phyloP scores from a whole-genome alignment of 108 stramenopile species.

The Nannochloropsis oceanica region DNA sequence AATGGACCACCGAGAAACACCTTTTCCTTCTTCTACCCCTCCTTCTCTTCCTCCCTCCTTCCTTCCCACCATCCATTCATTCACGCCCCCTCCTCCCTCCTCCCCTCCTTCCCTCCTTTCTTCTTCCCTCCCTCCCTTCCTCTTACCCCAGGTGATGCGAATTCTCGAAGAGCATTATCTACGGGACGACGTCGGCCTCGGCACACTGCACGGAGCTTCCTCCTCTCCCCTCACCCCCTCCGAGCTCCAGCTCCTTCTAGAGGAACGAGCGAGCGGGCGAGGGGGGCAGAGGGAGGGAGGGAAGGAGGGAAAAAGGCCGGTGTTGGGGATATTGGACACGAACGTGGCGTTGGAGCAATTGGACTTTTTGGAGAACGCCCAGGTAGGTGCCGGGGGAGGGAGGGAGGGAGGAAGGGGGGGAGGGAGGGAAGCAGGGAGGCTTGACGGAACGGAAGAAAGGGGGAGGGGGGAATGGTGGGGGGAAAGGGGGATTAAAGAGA shows the following conservation, averaged over 20 bases:
- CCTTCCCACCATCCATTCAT: neutral
- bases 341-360: conserved; percentile 48
- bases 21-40: neutral
- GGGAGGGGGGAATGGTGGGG: conserved; percentile 10
- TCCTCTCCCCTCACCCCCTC: neutral
- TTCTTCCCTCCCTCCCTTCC: neutral
- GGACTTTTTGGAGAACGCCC: conserved; percentile 40
- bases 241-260: neutral
- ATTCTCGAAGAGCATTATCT: conserved; percentile 37
- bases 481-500: neutral
- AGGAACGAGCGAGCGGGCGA: neutral
- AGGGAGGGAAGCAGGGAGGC: conserved; percentile 8
- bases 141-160: conserved; percentile 8
- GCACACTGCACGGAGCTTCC: conserved; percentile 3
- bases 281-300: no score
- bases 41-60: neutral
- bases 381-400: conserved; percentile 20
- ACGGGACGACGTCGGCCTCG: conserved; percentile 39
- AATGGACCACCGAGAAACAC: neutral
- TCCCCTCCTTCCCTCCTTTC: neutral
- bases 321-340: conserved; percentile 36
- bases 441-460: neutral
- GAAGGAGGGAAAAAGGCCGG: neutral
- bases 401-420: neutral
- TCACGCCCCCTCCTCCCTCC: neutral